Evolutionary conservation across 2,329 filamentous ascomycete genomes (phyloP).

Genomic region (Fusarium dimerum): DNA sequence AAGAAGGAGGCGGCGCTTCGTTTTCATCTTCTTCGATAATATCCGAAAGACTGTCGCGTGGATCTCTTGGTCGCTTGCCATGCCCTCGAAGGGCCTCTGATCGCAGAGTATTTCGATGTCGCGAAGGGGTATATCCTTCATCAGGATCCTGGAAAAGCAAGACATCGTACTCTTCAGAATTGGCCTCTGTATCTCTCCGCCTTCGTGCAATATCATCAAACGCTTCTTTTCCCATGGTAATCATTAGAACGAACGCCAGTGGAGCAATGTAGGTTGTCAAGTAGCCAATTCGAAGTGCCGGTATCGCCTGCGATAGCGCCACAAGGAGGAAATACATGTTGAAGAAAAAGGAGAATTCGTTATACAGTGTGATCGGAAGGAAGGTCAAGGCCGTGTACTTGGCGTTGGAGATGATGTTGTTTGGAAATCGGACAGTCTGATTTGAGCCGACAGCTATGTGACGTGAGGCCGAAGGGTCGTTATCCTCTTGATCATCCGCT

Average conservation of each 20-base stretch:
- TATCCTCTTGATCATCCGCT: slow-evolving; percentile 52
- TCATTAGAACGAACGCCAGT: slow-evolving; percentile 84
- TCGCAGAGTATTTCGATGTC: slow-evolving; percentile 43
- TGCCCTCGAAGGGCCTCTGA: slow-evolving; percentile 39
- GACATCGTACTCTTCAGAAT: slow-evolving; percentile 84
- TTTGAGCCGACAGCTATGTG: slow-evolving; percentile 73
- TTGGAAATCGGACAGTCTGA: slow-evolving; percentile 77
- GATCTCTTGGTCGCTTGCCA: slow-evolving; percentile 32
- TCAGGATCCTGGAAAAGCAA: slow-evolving; percentile 67
- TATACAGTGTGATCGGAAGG: slow-evolving; percentile 90
- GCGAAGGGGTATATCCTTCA: slow-evolving; percentile 40
- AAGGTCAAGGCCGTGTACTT: slow-evolving; percentile 98
- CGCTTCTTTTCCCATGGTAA: slow-evolving; percentile 95
- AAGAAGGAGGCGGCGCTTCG: slow-evolving; percentile 43
- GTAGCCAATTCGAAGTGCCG: slow-evolving; percentile 87
- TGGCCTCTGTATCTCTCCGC: slow-evolving; percentile 87
- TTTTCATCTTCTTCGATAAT: slow-evolving; percentile 66
- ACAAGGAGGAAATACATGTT: slow-evolving; percentile 99
- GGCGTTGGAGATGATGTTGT: slow-evolving; percentile 91
- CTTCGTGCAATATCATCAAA: slow-evolving; percentile 88
- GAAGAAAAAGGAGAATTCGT: slow-evolving; percentile 99
- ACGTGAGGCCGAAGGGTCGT: slow-evolving; percentile 70
- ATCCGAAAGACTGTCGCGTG: slow-evolving; percentile 53
- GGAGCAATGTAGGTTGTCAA: slow-evolving; percentile 93
- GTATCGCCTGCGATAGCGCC: slow-evolving; percentile 89